Conservation (phyloP, 1,284 basidiomycete genomes). For the Leccinum fuscescens region DNA sequence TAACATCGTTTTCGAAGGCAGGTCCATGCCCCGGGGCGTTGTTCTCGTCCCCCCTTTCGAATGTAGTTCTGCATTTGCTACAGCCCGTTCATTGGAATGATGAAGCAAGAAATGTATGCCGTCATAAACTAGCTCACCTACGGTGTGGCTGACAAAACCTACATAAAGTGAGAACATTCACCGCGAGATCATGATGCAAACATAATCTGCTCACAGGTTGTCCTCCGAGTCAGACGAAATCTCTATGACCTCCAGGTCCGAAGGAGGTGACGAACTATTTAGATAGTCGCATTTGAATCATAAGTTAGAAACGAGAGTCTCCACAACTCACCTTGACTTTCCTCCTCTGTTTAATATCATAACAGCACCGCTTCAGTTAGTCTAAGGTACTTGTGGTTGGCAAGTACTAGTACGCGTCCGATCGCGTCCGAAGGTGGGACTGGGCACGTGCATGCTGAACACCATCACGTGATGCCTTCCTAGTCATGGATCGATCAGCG, state of each 20-base stretch:
- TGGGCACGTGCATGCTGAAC: slow-evolving; percentile 18
- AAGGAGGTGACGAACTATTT: background rate
- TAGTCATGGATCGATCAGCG: background rate
- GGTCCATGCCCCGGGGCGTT: background rate
- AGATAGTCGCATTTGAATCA: background rate
- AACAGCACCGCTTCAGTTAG: background rate
- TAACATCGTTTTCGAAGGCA: slow-evolving; percentile 14
- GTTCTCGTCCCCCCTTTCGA: background rate
- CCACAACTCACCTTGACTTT: slow-evolving; percentile 14
- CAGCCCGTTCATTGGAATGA: background rate
- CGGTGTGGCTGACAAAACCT: slow-evolving; percentile 12
- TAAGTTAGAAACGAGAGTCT: background rate
- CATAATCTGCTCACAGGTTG: slow-evolving; percentile 25
- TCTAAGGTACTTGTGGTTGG: background rate
- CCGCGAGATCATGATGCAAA: background rate
- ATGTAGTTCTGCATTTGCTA: slow-evolving; percentile 9
- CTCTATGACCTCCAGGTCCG: slow-evolving; percentile 42
- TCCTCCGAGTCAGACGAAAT: slow-evolving; percentile 53
- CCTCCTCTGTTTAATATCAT: slow-evolving; percentile 12
- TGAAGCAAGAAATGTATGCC: background rate
- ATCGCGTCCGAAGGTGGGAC: background rate
- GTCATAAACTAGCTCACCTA: slow-evolving; percentile 12
- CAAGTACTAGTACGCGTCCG: background rate
- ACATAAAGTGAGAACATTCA: background rate
- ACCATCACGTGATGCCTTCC: slow-evolving; percentile 10